Evolutionary conservation across 1,139 yeast species (phyloP).

Genomic region (Kurtzmaniella quercitrusa): DNA sequence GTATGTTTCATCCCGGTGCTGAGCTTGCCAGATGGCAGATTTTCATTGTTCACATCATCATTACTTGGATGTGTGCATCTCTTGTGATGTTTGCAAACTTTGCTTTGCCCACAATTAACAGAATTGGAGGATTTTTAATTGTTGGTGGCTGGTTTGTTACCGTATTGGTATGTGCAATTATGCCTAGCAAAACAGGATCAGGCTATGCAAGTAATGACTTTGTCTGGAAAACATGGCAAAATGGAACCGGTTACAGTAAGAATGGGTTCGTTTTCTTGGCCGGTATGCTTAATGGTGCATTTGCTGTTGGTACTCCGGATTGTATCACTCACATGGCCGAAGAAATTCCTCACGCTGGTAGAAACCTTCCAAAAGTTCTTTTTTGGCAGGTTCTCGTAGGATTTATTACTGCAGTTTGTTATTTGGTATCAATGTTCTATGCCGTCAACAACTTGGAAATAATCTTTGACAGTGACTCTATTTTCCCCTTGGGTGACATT

Average conservation of each 20-base stretch:
- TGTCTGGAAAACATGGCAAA: slow-evolving; percentile 3
- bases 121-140: neutral
- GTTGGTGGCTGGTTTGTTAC: slow-evolving; percentile 3
- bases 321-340: slow-evolving; percentile 14
- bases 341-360: slow-evolving; percentile 10
- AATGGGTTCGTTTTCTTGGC: slow-evolving; percentile 3
- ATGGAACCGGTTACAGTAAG: slow-evolving; percentile 2
- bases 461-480: slow-evolving; percentile 9
- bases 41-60: neutral
- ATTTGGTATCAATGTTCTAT: slow-evolving; percentile 13
- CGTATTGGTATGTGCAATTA: slow-evolving; percentile 3
- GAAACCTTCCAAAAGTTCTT: slow-evolving; percentile 13
- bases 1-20: neutral
- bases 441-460: slow-evolving; percentile 10
- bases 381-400: slow-evolving; percentile 13
- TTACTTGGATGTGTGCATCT: neutral
- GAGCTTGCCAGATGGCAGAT: neutral
- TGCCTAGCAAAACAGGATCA: slow-evolving; percentile 1
- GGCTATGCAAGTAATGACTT: slow-evolving; percentile 2
- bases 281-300: slow-evolving; percentile 5
- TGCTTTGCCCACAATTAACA: neutral
- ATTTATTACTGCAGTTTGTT: slow-evolving; percentile 12
- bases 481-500: slow-evolving; percentile 12
- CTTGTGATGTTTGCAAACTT: slow-evolving; percentile 1
- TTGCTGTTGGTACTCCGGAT: slow-evolving; percentile 7